Conservation (phyloP, 768 basidiomycete genomes). For the Mycena olivaceomarginata region DNA sequence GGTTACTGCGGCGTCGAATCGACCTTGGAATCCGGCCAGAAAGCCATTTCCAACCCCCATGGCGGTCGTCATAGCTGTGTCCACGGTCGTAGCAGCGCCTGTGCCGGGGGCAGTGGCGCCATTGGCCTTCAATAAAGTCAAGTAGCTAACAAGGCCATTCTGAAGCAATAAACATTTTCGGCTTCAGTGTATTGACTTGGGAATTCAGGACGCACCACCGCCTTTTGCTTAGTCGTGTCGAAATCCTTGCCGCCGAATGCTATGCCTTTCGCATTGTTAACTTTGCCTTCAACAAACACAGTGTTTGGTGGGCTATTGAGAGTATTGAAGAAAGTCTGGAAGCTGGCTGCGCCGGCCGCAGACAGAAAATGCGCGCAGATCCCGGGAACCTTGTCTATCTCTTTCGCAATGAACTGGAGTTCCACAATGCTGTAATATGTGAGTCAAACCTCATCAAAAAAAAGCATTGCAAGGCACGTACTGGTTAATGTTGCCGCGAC, state of each 20-base stretch:
- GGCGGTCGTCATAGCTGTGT: constrained; percentile 23
- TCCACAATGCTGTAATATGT: constrained; percentile 1
- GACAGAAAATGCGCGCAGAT: constrained; percentile 1
- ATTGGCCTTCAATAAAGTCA: constrained; percentile 1
- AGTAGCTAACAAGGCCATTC: constrained; percentile 24
- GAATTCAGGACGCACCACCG: constrained; percentile 16
- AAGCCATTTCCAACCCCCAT: constrained; percentile 24
- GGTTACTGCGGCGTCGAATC: constrained; percentile 1
- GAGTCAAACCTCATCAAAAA: background rate
- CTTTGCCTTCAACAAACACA: constrained; percentile 19
- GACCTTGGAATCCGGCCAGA: constrained; percentile 15
- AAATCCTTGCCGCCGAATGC: constrained; percentile 21
- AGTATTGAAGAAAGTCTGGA: constrained; percentile 18
- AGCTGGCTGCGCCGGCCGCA: background rate
- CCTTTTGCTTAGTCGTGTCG: constrained; percentile 4
- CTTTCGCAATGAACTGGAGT: constrained; percentile 10
- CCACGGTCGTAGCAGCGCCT: constrained; percentile 8
- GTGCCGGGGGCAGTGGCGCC: background rate
- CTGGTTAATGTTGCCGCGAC: too few relatives aligned
- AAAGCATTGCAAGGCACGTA: background rate
- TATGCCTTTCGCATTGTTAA: constrained; percentile 35
- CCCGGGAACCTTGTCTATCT: background rate
- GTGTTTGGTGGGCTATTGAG: constrained; percentile 14
- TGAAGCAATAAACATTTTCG: background rate
- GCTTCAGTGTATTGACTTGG: background rate